Conservation (phyloP, 1,284 basidiomycete genomes). For the Xerocomus cyaneibrunnescens region DNA sequence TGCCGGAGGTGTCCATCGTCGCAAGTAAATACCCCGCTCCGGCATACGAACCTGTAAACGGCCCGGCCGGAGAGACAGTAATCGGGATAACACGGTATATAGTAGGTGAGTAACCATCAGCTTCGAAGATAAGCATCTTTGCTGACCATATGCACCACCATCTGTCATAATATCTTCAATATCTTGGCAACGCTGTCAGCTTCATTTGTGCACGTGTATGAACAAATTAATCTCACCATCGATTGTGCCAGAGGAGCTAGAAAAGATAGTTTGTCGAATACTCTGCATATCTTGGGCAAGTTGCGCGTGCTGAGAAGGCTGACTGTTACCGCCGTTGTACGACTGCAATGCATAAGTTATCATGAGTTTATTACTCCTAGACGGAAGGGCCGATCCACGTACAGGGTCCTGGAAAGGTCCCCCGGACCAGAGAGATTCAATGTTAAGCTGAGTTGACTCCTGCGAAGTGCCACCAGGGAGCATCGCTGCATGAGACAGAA, state of each 20-base stretch:
- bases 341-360: slow-evolving; percentile 30
- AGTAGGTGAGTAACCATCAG: neutral
- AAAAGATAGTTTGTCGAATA: slow-evolving; percentile 58
- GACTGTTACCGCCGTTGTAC: slow-evolving; percentile 72
- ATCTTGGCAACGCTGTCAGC: slow-evolving; percentile 40
- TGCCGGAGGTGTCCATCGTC: slow-evolving; percentile 43
- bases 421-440: slow-evolving; percentile 75
- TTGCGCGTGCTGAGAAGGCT: slow-evolving; percentile 42
- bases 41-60: slow-evolving; percentile 58
- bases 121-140: neutral
- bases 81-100: neutral
- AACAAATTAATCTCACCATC: slow-evolving; percentile 42
- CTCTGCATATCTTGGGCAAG: slow-evolving; percentile 51
- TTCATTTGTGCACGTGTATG: neutral
- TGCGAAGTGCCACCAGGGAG: slow-evolving; percentile 58
- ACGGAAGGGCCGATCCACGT: slow-evolving; percentile 23
- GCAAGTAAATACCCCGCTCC: slow-evolving; percentile 63
- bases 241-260: slow-evolving; percentile 57
- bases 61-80: neutral
- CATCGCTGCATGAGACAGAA: slow-evolving; percentile 47
- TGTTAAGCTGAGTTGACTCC: slow-evolving; percentile 66
- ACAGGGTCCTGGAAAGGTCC: slow-evolving; percentile 67
- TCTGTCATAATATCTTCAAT: slow-evolving; percentile 52
- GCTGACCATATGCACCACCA: slow-evolving; percentile 62
- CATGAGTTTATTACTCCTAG: neutral